phyloP scores from a whole-genome alignment of 805 yeast species.

The Diddensiella santjacobensis region DNA sequence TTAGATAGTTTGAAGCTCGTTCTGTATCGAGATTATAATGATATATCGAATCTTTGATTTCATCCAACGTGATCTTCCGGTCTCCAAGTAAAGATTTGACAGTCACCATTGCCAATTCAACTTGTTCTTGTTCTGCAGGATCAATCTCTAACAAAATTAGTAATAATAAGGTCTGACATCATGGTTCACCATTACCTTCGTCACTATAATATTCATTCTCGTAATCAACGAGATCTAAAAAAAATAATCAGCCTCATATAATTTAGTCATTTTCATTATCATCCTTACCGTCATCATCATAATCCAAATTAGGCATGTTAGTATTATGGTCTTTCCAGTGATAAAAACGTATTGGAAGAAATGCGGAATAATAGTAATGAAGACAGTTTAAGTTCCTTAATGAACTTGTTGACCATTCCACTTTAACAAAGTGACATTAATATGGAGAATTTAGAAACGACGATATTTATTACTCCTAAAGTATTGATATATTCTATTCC shows the following conservation, averaged over 20 bases:
- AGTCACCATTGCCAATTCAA: conserved; percentile 22
- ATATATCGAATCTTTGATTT: conserved; percentile 57
- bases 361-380: too few species aligned
- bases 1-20: conserved; percentile 46
- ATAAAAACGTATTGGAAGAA: too few species aligned
- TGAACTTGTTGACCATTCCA: not conserved
- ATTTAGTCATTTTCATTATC: not conserved
- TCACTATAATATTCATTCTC: conserved; percentile 21
- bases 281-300: conserved; percentile 13
- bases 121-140: conserved; percentile 28
- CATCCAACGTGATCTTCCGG: conserved; percentile 45
- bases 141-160: conserved; percentile 23
- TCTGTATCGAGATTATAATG: conserved; percentile 54
- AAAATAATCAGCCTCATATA: too few species aligned
- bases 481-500: conserved; percentile 31
- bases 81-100: conserved; percentile 28
- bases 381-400: too few species aligned
- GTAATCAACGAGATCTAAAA: conserved; percentile 13
- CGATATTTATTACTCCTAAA: conserved; percentile 22
- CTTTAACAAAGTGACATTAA: not conserved
- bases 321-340: not conserved
- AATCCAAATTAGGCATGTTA: conserved; percentile 6
- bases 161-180: too few species aligned
- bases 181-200: conserved; percentile 18
- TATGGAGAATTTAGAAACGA: conserved; percentile 15